Percentiles rank a stretch among this genome's conserved stretches.
These are phyloP conservation scores for Hypholoma sublateritium DNA, from an alignment of 768 basidiomycete genomes.

Conservation along the genomic window DNA sequence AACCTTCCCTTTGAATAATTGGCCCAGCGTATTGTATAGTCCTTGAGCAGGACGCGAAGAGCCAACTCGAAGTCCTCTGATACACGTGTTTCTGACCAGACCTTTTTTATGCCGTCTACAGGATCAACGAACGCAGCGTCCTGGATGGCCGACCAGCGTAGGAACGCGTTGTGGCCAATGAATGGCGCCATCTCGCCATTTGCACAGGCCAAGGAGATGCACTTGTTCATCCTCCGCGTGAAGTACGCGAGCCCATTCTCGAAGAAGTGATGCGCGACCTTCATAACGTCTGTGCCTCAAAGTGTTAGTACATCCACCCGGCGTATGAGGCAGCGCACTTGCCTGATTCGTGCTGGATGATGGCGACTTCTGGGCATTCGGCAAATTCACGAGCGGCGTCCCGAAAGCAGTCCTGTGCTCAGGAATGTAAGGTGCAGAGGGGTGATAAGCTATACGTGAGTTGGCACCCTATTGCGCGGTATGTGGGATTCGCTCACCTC, in stretches of 20 bases:
- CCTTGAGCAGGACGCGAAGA: slow-evolving; percentile 62
- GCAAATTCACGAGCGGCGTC: slow-evolving; percentile 86
- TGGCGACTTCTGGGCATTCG: slow-evolving; percentile 76
- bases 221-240: slow-evolving; percentile 85
- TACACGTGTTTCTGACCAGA: slow-evolving; percentile 77
- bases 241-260: slow-evolving; percentile 91
- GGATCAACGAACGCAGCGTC: slow-evolving; percentile 76
- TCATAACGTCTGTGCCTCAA: slow-evolving; percentile 65
- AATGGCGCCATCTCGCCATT: slow-evolving; percentile 84
- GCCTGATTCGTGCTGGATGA: slow-evolving; percentile 75
- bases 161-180: slow-evolving; percentile 85
- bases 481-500: slow-evolving; percentile 28
- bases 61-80: slow-evolving; percentile 85
- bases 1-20: slow-evolving; percentile 84
- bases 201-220: slow-evolving; percentile 73
- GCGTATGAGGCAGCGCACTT: too few relatives aligned
- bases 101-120: slow-evolving; percentile 60
- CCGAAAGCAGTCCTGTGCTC: slow-evolving; percentile 62
- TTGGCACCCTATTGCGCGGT: too few relatives aligned
- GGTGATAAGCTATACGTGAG: too few relatives aligned
- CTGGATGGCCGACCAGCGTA: slow-evolving; percentile 86
- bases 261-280: slow-evolving; percentile 86
- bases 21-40: slow-evolving; percentile 79
- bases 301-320: too few relatives aligned
- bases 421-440: too few relatives aligned